Evolutionary conservation across 352 stramenopile genomes (phyloP), one percentile per base, ranked within the genome.

Genomic region (Peronospora belbahrii): DNA sequence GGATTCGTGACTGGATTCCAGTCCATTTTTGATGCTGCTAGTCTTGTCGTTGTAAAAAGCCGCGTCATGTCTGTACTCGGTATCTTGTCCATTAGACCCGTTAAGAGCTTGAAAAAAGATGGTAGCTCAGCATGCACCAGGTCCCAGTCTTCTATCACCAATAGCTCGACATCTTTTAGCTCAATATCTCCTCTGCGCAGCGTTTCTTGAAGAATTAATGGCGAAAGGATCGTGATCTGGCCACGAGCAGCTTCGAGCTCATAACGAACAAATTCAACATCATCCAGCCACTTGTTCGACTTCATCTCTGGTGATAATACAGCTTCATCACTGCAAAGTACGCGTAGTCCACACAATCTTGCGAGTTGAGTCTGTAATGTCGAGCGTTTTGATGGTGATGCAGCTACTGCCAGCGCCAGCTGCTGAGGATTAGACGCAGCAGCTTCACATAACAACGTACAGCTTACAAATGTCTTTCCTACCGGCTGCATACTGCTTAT

Each of bases 401-500:
- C 39, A 11, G 67, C 77, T 27, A 87, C 48, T 5, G 67, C 73
- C 4, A 87, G 47, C 7, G 56, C 62, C 19, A 69, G 38, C 0
- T 43, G 43, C 25, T 54, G 20, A 11, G 57, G 17, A 23, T 25
- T 39, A 15, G 44, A 37, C 11, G 49, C 46, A 5, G 58, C 39
- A 1, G 54, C 42, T 32, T 85, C 76, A 36, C 69, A 69, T 32
- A 87, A 42, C 35, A 85, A 49, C 30, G 73, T 57, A 11, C 63
- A 69, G 32, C 69, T 64, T 13, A 85, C 39, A 51, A 85, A 84
- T 7, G 74, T 90, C 59, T 91, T 91, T 34, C 82, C 82, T 4
- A 90, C 51, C 9, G 62, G 45, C 23, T 62, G 59, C 17, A 68
- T 36, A 3, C 77, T 75, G 50, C 71, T 83, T 6, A 94, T 33